Percentiles rank a stretch among this genome's conserved stretches.
These are phyloP conservation scores for Hygrophorus pudorinus DNA, from an alignment of 768 basidiomycete genomes.

Conservation along the genomic window DNA sequence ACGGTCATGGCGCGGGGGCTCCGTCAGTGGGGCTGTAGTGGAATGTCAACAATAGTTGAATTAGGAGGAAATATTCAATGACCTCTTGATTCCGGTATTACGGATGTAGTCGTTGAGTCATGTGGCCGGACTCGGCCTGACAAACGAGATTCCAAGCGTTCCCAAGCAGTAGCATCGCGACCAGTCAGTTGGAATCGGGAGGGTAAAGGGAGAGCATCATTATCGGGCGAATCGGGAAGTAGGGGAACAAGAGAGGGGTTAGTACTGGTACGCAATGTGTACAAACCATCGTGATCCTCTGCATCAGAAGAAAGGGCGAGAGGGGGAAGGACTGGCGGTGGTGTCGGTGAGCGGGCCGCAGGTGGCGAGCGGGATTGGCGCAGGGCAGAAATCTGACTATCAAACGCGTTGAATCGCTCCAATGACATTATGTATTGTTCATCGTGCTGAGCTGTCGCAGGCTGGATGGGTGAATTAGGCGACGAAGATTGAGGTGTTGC, in stretches of 20 bases:
- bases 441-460: conserved; percentile 11
- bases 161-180: background rate
- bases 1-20: background rate
- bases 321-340: conserved; percentile 27
- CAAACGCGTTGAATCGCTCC: conserved; percentile 44
- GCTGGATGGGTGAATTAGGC: conserved; percentile 3
- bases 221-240: background rate
- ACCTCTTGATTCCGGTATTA: background rate
- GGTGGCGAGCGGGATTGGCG: conserved; percentile 26
- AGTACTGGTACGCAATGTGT: conserved; percentile 1
- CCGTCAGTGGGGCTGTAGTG: background rate
- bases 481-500: conserved; percentile 10
- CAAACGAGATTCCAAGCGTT: background rate
- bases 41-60: background rate
- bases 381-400: conserved; percentile 40
- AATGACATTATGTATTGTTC: conserved; percentile 34
- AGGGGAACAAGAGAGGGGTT: background rate
- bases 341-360: conserved; percentile 14
- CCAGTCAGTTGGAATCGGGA: background rate
- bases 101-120: background rate
- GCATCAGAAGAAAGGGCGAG: conserved; percentile 16
- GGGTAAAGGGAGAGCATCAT: background rate
- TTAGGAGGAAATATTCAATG: background rate
- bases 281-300: conserved; percentile 11
- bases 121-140: no score